phyloP scores from a whole-genome alignment of 495 filamentous ascomycete species.

The Xylaria palmicola region DNA sequence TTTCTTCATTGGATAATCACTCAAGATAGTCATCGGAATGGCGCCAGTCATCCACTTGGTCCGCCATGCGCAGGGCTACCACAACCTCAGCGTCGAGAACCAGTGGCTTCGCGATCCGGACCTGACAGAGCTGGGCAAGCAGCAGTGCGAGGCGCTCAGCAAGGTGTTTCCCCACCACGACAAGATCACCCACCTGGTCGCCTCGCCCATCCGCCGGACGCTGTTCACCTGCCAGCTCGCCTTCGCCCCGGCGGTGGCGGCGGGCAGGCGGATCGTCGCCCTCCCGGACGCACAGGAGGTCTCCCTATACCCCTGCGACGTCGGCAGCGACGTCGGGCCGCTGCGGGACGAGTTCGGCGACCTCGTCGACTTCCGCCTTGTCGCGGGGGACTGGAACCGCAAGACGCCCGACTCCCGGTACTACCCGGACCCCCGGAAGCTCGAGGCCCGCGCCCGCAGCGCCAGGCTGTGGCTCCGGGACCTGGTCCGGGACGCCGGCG shows the following conservation, averaged over 20 bases:
- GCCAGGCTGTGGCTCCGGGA: constrained; percentile 69
- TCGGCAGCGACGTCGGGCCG: constrained; percentile 55
- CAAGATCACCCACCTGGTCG: constrained; percentile 67
- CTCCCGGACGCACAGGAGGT: constrained; percentile 84
- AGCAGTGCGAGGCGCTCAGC: constrained; percentile 69
- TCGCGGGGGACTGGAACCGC: constrained; percentile 67
- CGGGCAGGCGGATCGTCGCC: constrained; percentile 56
- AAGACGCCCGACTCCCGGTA: constrained; percentile 59
- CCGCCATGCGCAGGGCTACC: constrained; percentile 63
- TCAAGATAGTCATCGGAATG: constrained; percentile 23
- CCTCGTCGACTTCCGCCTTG: constrained; percentile 60
- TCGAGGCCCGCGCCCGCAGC: constrained; percentile 61
- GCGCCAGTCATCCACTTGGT: constrained; percentile 52
- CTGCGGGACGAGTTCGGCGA: constrained; percentile 60
- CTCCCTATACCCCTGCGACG: constrained; percentile 74
- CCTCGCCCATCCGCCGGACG: constrained; percentile 82
- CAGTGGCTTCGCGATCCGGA: constrained; percentile 72
- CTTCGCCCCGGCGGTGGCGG: constrained; percentile 51
- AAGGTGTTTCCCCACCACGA: constrained; percentile 62
- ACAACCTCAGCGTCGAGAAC: constrained; percentile 76
- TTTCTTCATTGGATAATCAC: not conserved
- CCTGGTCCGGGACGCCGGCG: constrained; percentile 48
- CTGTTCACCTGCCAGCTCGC: constrained; percentile 74
- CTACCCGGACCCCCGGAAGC: constrained; percentile 54
- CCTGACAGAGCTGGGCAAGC: constrained; percentile 72